phyloP scores from a whole-genome alignment of 225 moss, liverwort and hornwort species.

The Sphagnum contortum region DNA sequence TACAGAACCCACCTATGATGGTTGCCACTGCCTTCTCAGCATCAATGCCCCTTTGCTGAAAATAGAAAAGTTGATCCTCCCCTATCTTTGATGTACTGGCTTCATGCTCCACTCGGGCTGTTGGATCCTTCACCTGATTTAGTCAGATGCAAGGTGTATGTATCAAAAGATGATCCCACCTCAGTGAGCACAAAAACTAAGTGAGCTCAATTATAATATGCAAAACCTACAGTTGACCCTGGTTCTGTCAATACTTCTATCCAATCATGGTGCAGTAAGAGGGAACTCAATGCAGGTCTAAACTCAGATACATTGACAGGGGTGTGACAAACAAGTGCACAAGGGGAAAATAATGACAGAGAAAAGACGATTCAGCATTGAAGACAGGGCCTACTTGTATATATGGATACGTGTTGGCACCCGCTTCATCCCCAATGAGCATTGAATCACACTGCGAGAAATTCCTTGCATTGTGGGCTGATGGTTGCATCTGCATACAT shows the following conservation, averaged over 20 bases:
- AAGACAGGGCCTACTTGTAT: conserved; percentile 49
- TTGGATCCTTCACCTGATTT: conserved; percentile 79
- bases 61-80: conserved; percentile 93
- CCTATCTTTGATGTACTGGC: conserved; percentile 97
- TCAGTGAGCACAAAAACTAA: no score
- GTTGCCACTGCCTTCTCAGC: conserved; percentile 87
- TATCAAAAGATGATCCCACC: neutral
- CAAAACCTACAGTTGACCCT: no score
- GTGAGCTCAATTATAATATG: no score
- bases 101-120: conserved; percentile 93
- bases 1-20: conserved; percentile 90
- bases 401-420: conserved; percentile 95
- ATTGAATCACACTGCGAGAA: conserved; percentile 95
- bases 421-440: conserved; percentile 96
- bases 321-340: neutral
- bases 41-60: conserved; percentile 90
- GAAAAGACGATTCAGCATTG: neutral
- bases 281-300: no score
- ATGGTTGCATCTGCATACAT: conserved; percentile 48
- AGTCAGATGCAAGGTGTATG: neutral
- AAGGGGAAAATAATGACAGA: neutral
- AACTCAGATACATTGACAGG: no score
- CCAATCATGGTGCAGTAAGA: no score
- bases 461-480: conserved; percentile 74
- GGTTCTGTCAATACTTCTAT: no score